Evolutionary conservation across 208 protist genomes (phyloP).

Genomic region (Crithidia brevicula): DNA sequence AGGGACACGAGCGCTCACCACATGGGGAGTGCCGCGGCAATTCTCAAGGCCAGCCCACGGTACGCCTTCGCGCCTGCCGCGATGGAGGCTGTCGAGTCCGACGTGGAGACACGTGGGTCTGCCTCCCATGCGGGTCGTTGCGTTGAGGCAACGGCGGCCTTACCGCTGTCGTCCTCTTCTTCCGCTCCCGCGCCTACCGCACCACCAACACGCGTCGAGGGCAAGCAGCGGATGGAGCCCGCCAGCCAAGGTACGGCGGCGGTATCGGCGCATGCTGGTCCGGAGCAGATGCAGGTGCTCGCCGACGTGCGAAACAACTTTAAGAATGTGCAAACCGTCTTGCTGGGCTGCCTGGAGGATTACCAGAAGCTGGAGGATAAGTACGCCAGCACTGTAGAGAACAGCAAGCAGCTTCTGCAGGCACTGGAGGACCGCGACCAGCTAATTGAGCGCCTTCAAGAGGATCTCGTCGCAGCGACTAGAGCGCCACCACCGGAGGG

Average conservation of each 20-base stretch:
- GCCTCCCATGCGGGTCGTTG: not conserved
- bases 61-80: not conserved
- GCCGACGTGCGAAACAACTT: slow-evolving; percentile 34
- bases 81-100: not conserved
- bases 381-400: slow-evolving; percentile 33
- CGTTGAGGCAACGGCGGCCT: not conserved
- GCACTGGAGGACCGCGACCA: slow-evolving; percentile 25
- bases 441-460: slow-evolving; percentile 20
- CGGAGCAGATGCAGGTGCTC: slow-evolving; percentile 16
- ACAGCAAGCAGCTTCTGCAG: slow-evolving; percentile 30
- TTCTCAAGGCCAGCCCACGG: not conserved
- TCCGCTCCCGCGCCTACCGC: not conserved
- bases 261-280: not conserved
- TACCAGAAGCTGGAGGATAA: slow-evolving; percentile 37
- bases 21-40: not conserved
- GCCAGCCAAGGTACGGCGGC: not conserved
- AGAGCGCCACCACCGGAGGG: not conserved
- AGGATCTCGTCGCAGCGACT: slow-evolving; percentile 1
- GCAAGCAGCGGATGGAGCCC: slow-evolving; percentile 3
- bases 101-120: not conserved
- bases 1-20: not conserved
- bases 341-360: slow-evolving; percentile 34
- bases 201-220: not conserved
- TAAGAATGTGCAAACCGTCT: slow-evolving; percentile 20
- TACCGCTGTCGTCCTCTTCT: not conserved